These are phyloP conservation scores for Fusarium incarnatum DNA, from an alignment of 2,329 filamentous ascomycete genomes.

Conservation along the genomic window DNA sequence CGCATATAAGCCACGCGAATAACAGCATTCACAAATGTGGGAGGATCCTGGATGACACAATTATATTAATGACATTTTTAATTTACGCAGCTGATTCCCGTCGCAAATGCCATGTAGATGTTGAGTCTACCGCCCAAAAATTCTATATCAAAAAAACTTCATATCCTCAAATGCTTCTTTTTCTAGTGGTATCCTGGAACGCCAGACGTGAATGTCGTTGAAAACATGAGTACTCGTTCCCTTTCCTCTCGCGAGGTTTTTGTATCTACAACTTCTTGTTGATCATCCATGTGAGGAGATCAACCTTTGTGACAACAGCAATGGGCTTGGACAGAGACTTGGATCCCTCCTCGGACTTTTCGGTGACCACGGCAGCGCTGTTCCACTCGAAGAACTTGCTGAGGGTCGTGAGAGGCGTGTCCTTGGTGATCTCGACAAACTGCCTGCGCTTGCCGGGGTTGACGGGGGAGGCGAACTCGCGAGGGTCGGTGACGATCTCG, in stretches of 20 bases:
- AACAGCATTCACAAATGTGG: neutral
- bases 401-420: conserved; percentile 84
- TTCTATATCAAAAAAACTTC: conserved; percentile 34
- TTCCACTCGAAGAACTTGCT: conserved; percentile 99
- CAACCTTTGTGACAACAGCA: conserved; percentile 95
- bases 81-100: conserved; percentile 32
- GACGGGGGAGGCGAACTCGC: conserved; percentile 64
- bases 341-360: conserved; percentile 68
- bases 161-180: conserved; percentile 31
- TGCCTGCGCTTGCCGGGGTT: conserved; percentile 66
- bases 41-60: conserved; percentile 16
- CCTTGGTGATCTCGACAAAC: conserved; percentile 94
- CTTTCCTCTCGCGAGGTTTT: conserved; percentile 33
- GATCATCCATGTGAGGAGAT: conserved; percentile 92
- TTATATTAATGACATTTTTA: conserved; percentile 46
- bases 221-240: conserved; percentile 51
- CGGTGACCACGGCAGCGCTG: conserved; percentile 92
- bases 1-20: conserved; percentile 51
- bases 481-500: conserved; percentile 90
- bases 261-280: conserved; percentile 61
- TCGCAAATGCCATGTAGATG: conserved; percentile 51
- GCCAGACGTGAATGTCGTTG: conserved; percentile 49
- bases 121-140: conserved; percentile 55
- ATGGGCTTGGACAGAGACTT: conserved; percentile 77
- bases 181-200: conserved; percentile 46